Evolutionary conservation across 2,329 filamentous ascomycete species (phyloP), one percentile per base, ranked within the genome.

Genomic region (Cladophialophora bantiana): DNA sequence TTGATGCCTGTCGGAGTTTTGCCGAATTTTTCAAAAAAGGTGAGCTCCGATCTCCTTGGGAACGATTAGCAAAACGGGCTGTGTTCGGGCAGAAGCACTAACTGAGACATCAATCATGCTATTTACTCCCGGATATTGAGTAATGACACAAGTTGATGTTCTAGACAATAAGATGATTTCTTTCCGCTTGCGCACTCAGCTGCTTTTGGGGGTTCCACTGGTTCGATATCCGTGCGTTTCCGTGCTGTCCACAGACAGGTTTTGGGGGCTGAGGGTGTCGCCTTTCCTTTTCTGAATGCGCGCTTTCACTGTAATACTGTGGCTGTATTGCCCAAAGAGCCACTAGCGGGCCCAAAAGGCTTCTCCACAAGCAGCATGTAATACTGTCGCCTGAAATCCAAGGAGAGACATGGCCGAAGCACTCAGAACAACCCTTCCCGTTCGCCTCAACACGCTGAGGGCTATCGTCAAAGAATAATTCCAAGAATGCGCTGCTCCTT

Each of bases 1-100:
- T 26, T 26, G 26, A 50, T 26, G 45, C 45, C 45, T 50, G 45
- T 31, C 45, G 45, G 45, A 50, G 9, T 10, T 50, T 50, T 50
- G 18, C 45, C 45, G 45, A 15, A 12, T 20, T 2, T 50, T 10
- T n/a, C n/a, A n/a, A 7, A 31, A 10, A 1, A 5, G 45, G 18
- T 50, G 20, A 31, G 45, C 40, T 42, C 18, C 15, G 40, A 13
- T 50, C 20, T 31, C 45, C 5, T 50, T 13, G 7, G n/a, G 3
- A 5, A 7, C 42, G 15, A 2, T 10, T 50, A 26, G 5, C 45
- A 50, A 31, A 31, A 3, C 4, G 45, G 45, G 45, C 45, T 50
- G 15, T 50, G 45, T 15, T 31, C 45, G 26, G 45, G 40, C 40
- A 42, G 40, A 42, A 42, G 5, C 2, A 4, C 45, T 7, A 50